These are phyloP conservation scores for Dioscorea cayenensis DNA, from an alignment of 116 monocot species.

Conservation along the genomic window DNA sequence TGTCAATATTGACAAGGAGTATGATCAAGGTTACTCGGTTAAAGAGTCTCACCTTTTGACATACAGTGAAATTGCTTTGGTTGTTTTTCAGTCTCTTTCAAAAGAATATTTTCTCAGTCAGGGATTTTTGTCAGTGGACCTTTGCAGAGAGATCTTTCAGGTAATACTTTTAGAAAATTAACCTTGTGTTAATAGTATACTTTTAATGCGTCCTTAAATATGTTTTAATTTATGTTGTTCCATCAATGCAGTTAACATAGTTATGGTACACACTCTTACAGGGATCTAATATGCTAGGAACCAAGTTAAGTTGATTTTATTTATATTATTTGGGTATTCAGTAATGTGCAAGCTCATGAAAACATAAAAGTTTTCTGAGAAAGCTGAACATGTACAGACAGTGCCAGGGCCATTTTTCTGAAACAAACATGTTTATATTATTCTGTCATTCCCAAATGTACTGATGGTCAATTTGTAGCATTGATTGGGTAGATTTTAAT, in stretches of 20 bases:
- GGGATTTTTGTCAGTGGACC: conserved; percentile 53
- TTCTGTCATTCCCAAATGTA: not conserved
- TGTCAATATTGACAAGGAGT: conserved; percentile 12
- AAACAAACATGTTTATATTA: no score
- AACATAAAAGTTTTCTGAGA: no score
- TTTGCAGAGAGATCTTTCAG: conserved; percentile 75
- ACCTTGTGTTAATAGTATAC: not conserved
- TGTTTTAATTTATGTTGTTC: not conserved
- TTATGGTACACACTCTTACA: not conserved
- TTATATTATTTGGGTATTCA: not conserved
- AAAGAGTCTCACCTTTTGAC: conserved; percentile 18
- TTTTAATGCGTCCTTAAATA: not conserved
- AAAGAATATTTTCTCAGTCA: conserved; percentile 47
- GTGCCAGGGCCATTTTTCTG: no score
- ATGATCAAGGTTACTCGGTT: conserved; percentile 12
- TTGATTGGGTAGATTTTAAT: not conserved
- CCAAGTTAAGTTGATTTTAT: not conserved
- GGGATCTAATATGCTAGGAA: not conserved
- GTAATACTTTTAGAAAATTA: conserved; percentile 17
- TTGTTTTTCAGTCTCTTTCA: conserved; percentile 54
- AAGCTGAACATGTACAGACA: no score
- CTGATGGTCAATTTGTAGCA: not conserved
- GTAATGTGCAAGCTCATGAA: no score
- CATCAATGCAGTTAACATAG: not conserved
- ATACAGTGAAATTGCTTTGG: conserved; percentile 35